phyloP scores from a whole-genome alignment of 2,329 filamentous ascomycete species.

The Trichoderma sp. region DNA sequence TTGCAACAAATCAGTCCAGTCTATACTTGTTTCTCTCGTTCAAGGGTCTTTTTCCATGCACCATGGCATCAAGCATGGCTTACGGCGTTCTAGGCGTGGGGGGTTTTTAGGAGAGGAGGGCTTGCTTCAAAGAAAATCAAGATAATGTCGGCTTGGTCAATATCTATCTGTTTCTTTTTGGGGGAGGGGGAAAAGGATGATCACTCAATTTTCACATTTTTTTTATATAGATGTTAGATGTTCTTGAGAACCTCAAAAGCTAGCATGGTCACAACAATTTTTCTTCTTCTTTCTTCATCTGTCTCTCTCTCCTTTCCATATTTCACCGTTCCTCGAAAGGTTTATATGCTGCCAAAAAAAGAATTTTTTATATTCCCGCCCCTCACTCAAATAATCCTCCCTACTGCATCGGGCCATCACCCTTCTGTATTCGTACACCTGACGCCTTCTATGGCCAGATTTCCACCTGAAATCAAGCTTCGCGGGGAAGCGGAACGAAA shows the following conservation, averaged over 20 bases:
- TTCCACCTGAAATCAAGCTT: background rate
- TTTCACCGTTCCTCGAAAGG: slow-evolving; percentile 18
- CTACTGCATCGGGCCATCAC: slow-evolving; percentile 26
- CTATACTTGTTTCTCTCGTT: background rate
- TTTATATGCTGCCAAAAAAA: background rate
- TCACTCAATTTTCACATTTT: slow-evolving; percentile 11
- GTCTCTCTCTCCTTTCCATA: slow-evolving; percentile 7
- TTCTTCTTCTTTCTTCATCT: background rate
- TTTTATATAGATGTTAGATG: slow-evolving; percentile 13
- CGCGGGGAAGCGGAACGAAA: background rate
- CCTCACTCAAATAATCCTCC: slow-evolving; percentile 21
- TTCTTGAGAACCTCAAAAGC: slow-evolving; percentile 7
- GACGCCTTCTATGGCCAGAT: slow-evolving; percentile 15
- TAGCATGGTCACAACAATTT: slow-evolving; percentile 14
- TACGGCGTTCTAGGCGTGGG: slow-evolving; percentile 32
- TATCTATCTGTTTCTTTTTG: background rate
- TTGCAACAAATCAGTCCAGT: background rate
- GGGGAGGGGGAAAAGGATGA: background rate
- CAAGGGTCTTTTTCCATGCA: background rate
- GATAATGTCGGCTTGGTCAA: background rate
- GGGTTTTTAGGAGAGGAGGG: slow-evolving; percentile 28
- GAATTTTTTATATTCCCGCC: background rate
- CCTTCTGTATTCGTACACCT: slow-evolving; percentile 27
- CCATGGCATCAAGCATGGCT: slow-evolving; percentile 25
- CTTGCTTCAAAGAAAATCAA: slow-evolving; percentile 27